A percentile compares a stretch with the other conserved stretches of the same genome.
Evolutionary conservation across 306 rosid species (phyloP).

Genomic region (Argentina anserina): DNA sequence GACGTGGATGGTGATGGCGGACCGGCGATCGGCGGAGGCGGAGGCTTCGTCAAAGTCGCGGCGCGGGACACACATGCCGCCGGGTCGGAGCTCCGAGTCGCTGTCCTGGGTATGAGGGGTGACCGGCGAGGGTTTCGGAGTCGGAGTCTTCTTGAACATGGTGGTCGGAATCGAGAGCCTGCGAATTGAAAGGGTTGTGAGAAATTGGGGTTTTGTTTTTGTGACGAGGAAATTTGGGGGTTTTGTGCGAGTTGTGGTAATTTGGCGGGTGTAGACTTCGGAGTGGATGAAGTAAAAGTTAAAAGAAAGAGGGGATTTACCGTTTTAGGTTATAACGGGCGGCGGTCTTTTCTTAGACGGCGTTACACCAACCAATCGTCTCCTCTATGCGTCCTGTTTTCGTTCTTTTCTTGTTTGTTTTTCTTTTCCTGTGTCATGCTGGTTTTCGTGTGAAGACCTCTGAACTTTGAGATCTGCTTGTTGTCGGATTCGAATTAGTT

Average conservation of each 20-base stretch:
- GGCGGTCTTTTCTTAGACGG: background rate
- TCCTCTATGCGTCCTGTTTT: too few species aligned
- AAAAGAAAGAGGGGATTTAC: background rate
- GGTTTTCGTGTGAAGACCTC: too few species aligned
- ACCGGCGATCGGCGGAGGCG: constrained; percentile 16
- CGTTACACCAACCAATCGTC: too few species aligned
- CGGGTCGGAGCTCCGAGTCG: constrained; percentile 41
- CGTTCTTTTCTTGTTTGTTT: too few species aligned
- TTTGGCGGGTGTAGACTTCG: background rate
- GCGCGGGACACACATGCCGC: constrained; percentile 49
- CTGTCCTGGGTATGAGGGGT: constrained; percentile 16
- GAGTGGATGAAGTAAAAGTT: background rate
- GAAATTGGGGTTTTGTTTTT: background rate
- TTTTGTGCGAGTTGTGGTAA: background rate
- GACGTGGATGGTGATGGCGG: constrained; percentile 38
- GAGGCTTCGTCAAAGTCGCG: constrained; percentile 25
- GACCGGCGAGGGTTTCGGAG: background rate
- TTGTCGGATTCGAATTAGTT: too few species aligned
- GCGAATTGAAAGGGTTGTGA: background rate
- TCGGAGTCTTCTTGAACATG: constrained; percentile 28
- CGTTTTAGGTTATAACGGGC: background rate
- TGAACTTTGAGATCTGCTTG: too few species aligned
- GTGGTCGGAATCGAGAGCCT: background rate
- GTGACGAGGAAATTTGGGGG: too few species aligned
- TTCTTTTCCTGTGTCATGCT: too few species aligned